Evolutionary conservation across 2,329 filamentous ascomycete genomes (phyloP).

Genomic region (Penicillium expansum): DNA sequence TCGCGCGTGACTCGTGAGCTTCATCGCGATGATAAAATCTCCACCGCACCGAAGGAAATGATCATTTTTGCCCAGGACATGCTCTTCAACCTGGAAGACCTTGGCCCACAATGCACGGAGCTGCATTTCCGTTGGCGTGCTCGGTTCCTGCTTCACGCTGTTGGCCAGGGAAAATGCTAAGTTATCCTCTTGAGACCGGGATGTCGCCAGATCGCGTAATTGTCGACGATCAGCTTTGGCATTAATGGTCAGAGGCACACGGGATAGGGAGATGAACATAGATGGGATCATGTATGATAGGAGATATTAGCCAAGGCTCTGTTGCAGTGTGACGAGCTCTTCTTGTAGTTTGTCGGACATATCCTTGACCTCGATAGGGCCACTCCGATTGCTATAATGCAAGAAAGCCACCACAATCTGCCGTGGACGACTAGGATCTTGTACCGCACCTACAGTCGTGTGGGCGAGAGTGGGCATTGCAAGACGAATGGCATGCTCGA

Average conservation of each 20-base stretch:
- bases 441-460: too few relatives aligned
- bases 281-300: conserved; percentile 26
- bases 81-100: conserved; percentile 3
- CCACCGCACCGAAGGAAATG: conserved; percentile 20
- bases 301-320: too few relatives aligned
- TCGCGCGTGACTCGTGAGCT: conserved; percentile 5
- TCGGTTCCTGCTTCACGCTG: not conserved
- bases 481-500: conserved; percentile 22
- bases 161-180: not conserved
- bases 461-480: conserved; percentile 31
- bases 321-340: too few relatives aligned
- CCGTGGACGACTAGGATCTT: too few relatives aligned
- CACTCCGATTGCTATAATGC: too few relatives aligned
- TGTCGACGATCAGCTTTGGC: conserved; percentile 25
- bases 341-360: too few relatives aligned
- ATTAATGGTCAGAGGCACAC: conserved; percentile 19
- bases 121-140: not conserved
- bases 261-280: conserved; percentile 19
- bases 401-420: too few relatives aligned
- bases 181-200: not conserved
- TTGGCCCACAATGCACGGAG: conserved; percentile 8
- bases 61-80: conserved; percentile 9
- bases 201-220: conserved; percentile 10
- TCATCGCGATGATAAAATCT: conserved; percentile 17
- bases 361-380: too few relatives aligned